Percentiles rank a stretch among this genome's conserved stretches.
Evolutionary conservation across 768 basidiomycete genomes (phyloP).

Genomic region (Cyclocybe aegerita): DNA sequence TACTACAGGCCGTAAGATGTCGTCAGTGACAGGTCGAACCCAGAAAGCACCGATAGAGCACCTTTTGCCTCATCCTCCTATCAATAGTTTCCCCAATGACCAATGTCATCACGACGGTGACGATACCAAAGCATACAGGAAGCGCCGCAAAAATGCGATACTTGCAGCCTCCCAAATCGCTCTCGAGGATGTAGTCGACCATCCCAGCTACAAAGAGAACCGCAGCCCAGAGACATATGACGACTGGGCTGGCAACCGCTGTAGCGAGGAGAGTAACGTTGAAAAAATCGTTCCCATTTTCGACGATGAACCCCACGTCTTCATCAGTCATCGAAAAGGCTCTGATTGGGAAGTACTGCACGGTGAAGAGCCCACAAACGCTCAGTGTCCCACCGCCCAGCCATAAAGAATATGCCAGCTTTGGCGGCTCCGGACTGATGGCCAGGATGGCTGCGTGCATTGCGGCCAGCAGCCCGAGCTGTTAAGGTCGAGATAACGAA

Average conservation of each 20-base stretch:
- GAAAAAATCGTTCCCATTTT: neutral
- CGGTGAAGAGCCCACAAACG: constrained; percentile 4
- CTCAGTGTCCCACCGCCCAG: constrained; percentile 4
- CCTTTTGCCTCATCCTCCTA: too few relatives aligned
- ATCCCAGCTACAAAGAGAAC: neutral
- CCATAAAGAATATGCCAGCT: constrained; percentile 3
- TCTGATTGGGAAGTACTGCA: constrained; percentile 13
- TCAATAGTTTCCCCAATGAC: neutral
- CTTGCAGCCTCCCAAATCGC: neutral
- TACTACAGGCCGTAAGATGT: too few relatives aligned
- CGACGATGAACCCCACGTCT: constrained; percentile 1
- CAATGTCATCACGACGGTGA: constrained; percentile 2
- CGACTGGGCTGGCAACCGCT: constrained; percentile 1
- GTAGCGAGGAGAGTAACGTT: neutral
- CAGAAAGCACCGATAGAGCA: too few relatives aligned
- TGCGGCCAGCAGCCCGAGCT: constrained; percentile 5
- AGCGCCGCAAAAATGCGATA: constrained; percentile 2
- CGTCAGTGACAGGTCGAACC: too few relatives aligned
- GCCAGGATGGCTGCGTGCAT: constrained; percentile 9
- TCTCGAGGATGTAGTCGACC: neutral
- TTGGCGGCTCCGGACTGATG: neutral
- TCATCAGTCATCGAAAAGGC: neutral
- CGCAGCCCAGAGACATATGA: constrained; percentile 1
- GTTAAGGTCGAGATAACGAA: neutral
- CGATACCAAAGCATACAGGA: constrained; percentile 3